phyloP scores from a whole-genome alignment of 2,329 filamentous ascomycete genomes.

The Lecanosticta acicola region DNA sequence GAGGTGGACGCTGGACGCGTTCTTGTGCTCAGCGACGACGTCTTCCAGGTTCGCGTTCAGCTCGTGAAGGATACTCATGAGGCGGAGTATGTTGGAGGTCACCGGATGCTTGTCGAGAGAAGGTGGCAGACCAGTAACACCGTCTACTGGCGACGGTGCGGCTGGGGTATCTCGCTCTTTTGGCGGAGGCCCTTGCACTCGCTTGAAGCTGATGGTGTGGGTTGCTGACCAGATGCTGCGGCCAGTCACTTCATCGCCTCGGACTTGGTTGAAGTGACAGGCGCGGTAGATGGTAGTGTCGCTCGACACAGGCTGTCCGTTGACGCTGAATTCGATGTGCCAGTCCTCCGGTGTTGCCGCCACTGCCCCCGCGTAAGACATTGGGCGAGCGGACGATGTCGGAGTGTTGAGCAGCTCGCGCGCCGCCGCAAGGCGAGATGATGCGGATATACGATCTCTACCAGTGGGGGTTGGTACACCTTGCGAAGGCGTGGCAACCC shows the following conservation, averaged over 20 bases:
- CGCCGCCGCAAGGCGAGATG: slow-evolving; percentile 29
- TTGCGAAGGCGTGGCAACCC: slow-evolving; percentile 75
- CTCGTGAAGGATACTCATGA: slow-evolving; percentile 86
- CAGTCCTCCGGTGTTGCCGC: slow-evolving; percentile 81
- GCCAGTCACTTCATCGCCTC: slow-evolving; percentile 59
- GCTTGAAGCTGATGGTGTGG: slow-evolving; percentile 86
- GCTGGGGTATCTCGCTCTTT: slow-evolving; percentile 56
- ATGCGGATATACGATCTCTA: slow-evolving; percentile 28
- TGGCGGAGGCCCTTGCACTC: slow-evolving; percentile 75
- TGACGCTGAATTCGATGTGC: slow-evolving; percentile 93
- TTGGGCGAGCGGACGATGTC: slow-evolving; percentile 51
- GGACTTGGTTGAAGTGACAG: slow-evolving; percentile 65
- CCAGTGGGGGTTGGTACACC: slow-evolving; percentile 33
- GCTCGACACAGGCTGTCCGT: slow-evolving; percentile 75
- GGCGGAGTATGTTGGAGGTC: slow-evolving; percentile 77
- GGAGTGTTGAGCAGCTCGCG: slow-evolving; percentile 40
- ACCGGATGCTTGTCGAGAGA: slow-evolving; percentile 78
- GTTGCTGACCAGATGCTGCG: slow-evolving; percentile 85
- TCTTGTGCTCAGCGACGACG: slow-evolving; percentile 70
- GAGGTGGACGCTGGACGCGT: slow-evolving; percentile 48
- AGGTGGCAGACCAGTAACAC: slow-evolving; percentile 60
- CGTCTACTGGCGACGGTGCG: slow-evolving; percentile 50
- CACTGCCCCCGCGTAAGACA: slow-evolving; percentile 80
- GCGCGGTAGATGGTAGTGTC: slow-evolving; percentile 96
- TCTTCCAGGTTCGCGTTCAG: slow-evolving; percentile 92